Conservation (phyloP, 1,284 basidiomycete genomes). For the Tilletia horrida region DNA sequence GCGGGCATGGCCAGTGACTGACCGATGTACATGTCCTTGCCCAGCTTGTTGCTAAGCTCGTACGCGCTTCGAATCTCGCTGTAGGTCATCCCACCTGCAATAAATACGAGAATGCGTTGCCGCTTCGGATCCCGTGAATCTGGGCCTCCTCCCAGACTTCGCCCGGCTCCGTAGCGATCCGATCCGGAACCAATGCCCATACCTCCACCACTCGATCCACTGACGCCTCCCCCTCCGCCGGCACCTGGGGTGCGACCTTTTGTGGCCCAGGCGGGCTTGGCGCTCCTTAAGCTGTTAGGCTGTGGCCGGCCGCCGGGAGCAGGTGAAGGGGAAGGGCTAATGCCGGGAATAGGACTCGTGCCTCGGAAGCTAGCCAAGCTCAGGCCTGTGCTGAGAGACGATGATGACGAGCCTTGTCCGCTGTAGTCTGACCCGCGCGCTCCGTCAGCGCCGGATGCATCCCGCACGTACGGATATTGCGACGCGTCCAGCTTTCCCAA, state of each 20-base stretch:
- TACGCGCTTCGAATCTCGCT: slow-evolving; percentile 90
- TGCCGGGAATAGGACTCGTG: background rate
- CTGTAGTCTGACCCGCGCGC: background rate
- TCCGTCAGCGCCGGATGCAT: slow-evolving; percentile 55
- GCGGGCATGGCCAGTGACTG: slow-evolving; percentile 38
- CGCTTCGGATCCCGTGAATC: slow-evolving; percentile 61
- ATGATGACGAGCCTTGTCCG: background rate
- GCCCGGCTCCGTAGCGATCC: slow-evolving; percentile 10
- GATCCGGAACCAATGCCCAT: background rate
- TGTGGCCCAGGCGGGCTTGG: slow-evolving; percentile 43
- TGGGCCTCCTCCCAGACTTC: background rate
- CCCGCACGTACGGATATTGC: slow-evolving; percentile 86
- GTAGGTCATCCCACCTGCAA: slow-evolving; percentile 94
- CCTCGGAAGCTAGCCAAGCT: slow-evolving; percentile 16
- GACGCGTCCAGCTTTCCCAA: slow-evolving; percentile 71
- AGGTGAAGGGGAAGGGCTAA: slow-evolving; percentile 7
- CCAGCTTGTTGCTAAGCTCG: slow-evolving; percentile 68
- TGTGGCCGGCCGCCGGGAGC: slow-evolving; percentile 20
- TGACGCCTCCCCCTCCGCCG: background rate
- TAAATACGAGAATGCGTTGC: slow-evolving; percentile 83
- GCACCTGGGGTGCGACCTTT: slow-evolving; percentile 15
- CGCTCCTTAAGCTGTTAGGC: slow-evolving; percentile 36
- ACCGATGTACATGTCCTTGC: slow-evolving; percentile 91
- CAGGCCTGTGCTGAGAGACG: background rate
- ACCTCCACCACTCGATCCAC: background rate